A percentile compares a stretch with the other conserved stretches of the same genome.
phyloP scores from a whole-genome alignment of 164 flowering plant genomes.

The Sextonia rubra region DNA sequence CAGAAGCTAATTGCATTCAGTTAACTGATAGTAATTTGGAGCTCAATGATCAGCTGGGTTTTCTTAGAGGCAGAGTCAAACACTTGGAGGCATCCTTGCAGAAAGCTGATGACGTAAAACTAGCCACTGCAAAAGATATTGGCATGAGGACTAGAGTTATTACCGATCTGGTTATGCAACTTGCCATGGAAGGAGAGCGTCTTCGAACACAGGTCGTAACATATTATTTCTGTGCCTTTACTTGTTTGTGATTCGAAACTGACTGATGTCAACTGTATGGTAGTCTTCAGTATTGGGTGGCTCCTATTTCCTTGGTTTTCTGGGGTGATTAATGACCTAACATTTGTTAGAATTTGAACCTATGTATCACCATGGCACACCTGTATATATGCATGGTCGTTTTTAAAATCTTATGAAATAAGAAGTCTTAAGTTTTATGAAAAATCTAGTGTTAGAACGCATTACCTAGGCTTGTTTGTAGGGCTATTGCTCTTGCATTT shows the following conservation, averaged over 20 bases:
- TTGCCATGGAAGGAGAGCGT: constrained; percentile 80
- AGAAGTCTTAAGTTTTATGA: too few relatives aligned
- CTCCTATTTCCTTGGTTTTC: too few relatives aligned
- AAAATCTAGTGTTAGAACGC: too few relatives aligned
- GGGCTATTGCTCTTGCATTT: too few relatives aligned
- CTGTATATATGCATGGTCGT: too few relatives aligned
- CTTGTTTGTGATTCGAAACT: background rate
- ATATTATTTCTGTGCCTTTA: background rate
- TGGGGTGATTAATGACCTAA: too few relatives aligned
- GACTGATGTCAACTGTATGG: background rate
- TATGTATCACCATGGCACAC: too few relatives aligned
- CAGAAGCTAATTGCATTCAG: constrained; percentile 38
- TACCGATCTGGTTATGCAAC: constrained; percentile 57
- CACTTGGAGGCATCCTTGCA: constrained; percentile 59
- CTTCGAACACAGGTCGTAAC: constrained; percentile 71
- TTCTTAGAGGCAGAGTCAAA: constrained; percentile 43
- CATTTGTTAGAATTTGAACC: too few relatives aligned
- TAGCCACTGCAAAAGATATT: constrained; percentile 58
- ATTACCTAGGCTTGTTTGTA: too few relatives aligned
- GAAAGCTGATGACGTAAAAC: constrained; percentile 54
- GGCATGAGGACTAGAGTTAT: constrained; percentile 50
- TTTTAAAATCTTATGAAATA: too few relatives aligned
- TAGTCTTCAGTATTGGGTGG: background rate
- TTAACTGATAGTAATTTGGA: constrained; percentile 46
- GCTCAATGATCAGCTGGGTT: constrained; percentile 44